Conservation (phyloP, 139 green algal species). For the Chlamydomonas sphaeroides region DNA sequence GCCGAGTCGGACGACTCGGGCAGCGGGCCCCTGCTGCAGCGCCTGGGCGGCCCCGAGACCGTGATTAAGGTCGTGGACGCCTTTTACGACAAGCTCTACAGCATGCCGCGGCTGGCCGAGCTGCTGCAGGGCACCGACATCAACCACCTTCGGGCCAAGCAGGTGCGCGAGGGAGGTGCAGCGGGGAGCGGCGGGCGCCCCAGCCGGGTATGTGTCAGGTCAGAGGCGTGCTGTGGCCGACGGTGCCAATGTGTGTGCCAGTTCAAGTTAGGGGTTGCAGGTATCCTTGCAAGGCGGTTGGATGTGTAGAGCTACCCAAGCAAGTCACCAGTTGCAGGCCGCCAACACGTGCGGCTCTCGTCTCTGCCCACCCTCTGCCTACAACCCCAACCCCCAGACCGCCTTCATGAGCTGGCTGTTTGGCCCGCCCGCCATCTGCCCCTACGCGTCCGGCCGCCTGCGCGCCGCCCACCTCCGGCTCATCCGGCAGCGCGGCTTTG, state of each 20-base stretch:
- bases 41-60: not conserved
- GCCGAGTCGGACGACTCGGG: not conserved
- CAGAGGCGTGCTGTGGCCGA: too few relatives aligned
- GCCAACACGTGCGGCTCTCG: too few relatives aligned
- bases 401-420: conserved; percentile 27
- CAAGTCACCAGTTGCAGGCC: too few relatives aligned
- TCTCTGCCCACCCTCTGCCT: too few relatives aligned
- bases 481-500: conserved; percentile 26
- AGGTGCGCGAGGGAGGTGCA: not conserved
- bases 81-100: conserved; percentile 14
- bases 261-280: too few relatives aligned
- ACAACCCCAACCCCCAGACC: too few relatives aligned
- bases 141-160: conserved; percentile 10
- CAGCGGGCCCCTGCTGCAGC: not conserved
- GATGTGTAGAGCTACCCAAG: too few relatives aligned
- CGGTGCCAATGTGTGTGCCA: too few relatives aligned
- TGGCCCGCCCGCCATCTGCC: not conserved
- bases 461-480: conserved; percentile 7
- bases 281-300: too few relatives aligned
- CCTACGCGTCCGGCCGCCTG: not conserved
- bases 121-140: conserved; percentile 11
- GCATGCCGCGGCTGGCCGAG: not conserved
- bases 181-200: not conserved
- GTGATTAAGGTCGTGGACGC: not conserved
- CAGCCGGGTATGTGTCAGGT: not conserved